Percentiles rank a stretch among this genome's conserved stretches.
Evolutionary conservation across 164 flowering plant species (phyloP).

Genomic region (Saururus chinensis): DNA sequence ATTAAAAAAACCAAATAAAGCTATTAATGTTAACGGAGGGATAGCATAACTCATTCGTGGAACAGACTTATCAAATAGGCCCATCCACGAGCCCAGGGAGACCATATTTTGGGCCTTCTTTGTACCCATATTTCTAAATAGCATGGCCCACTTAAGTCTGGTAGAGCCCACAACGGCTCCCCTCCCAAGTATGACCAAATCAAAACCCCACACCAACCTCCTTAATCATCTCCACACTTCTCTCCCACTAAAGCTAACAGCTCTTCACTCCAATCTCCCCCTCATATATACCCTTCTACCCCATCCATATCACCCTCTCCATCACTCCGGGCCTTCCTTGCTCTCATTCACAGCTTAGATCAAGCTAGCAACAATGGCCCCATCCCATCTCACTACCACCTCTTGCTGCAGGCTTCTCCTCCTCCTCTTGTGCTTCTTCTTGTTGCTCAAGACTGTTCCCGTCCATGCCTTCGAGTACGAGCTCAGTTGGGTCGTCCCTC

Average conservation of each 20-base stretch:
- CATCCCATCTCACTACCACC: too few species aligned
- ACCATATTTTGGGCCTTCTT: too few species aligned
- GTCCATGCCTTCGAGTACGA: slow-evolving; percentile 31
- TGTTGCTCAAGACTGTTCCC: slow-evolving; percentile 11
- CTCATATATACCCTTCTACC: neutral
- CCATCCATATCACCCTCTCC: neutral
- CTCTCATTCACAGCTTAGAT: neutral
- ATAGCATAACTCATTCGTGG: too few species aligned
- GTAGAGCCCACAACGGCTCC: too few species aligned
- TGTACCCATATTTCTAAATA: too few species aligned
- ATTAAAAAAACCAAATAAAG: too few species aligned
- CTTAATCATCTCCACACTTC: neutral
- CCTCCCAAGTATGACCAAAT: neutral
- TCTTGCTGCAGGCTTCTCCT: neutral
- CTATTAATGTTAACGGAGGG: too few species aligned
- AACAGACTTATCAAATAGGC: too few species aligned
- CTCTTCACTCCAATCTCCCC: neutral
- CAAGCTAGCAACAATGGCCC: neutral
- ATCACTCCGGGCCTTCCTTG: neutral
- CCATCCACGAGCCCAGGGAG: too few species aligned
- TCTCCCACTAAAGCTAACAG: neutral
- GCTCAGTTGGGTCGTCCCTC: slow-evolving; percentile 46
- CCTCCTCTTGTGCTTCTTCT: slow-evolving; percentile 13
- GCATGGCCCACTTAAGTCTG: too few species aligned
- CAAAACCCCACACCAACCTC: neutral